Evolutionary conservation across 2,329 filamentous ascomycete species (phyloP).

Genomic region (Stemphylium vesicarium): DNA sequence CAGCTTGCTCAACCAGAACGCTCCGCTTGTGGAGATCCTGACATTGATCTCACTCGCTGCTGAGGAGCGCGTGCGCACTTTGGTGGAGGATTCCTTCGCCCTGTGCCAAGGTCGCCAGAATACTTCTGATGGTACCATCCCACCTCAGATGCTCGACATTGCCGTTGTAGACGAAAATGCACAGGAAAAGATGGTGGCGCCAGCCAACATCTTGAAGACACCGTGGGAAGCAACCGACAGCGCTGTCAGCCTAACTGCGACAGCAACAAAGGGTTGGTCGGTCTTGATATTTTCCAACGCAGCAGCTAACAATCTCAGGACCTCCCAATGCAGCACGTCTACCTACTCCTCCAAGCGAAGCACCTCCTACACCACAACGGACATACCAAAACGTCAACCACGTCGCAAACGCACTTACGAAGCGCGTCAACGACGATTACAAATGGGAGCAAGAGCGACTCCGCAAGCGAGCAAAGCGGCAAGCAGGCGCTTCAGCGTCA

Average conservation of each 20-base stretch:
- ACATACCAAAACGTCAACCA: conserved; percentile 62
- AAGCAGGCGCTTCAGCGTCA: conserved; percentile 33
- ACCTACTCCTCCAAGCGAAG: conserved; percentile 56
- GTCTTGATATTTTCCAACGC: neutral
- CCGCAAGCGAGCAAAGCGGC: conserved; percentile 53
- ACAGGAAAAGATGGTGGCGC: conserved; percentile 48
- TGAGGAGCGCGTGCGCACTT: conserved; percentile 75
- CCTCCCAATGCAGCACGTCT: conserved; percentile 50
- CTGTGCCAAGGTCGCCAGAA: conserved; percentile 74
- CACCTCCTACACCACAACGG: conserved; percentile 57
- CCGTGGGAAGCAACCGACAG: conserved; percentile 55
- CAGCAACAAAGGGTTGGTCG: conserved; percentile 44
- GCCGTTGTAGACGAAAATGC: conserved; percentile 61
- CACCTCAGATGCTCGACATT: conserved; percentile 75
- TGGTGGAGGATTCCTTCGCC: conserved; percentile 78
- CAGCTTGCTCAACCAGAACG: conserved; percentile 73
- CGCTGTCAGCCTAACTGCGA: conserved; percentile 62
- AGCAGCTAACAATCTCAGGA: conserved; percentile 26
- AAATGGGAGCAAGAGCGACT: conserved; percentile 72
- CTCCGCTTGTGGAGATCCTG: conserved; percentile 80
- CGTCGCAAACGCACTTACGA: conserved; percentile 59
- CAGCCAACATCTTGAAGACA: conserved; percentile 47
- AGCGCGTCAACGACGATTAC: conserved; percentile 60
- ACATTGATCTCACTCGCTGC: conserved; percentile 82
- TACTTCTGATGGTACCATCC: conserved; percentile 79